These are phyloP conservation scores for Lactifluus hygrophoroides DNA, from an alignment of 768 basidiomycete species.

Conservation along the genomic window DNA sequence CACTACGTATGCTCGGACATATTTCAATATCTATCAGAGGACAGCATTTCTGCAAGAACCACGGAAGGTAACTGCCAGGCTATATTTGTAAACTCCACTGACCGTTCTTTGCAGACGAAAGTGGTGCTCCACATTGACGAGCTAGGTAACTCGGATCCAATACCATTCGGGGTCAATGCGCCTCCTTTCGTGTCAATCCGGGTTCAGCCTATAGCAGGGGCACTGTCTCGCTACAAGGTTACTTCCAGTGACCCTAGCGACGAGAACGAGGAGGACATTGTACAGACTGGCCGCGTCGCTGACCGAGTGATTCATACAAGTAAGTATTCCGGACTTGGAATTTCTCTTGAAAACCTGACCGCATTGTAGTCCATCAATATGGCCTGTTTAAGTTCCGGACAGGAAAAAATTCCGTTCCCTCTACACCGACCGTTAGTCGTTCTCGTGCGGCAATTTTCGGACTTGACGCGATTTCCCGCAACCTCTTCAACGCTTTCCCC, in stretches of 20 bases:
- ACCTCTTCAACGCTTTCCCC: slow-evolving; percentile 68
- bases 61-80: slow-evolving; percentile 55
- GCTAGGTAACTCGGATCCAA: slow-evolving; percentile 60
- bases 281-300: slow-evolving; percentile 66
- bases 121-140: slow-evolving; percentile 83
- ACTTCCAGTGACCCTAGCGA: slow-evolving; percentile 66
- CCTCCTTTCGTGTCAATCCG: slow-evolving; percentile 76
- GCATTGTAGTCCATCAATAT: slow-evolving; percentile 65
- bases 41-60: slow-evolving; percentile 68
- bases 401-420: slow-evolving; percentile 65
- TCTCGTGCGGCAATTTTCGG: slow-evolving; percentile 76
- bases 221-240: slow-evolving; percentile 71
- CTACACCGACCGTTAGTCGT: slow-evolving; percentile 78
- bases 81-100: background rate
- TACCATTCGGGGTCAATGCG: slow-evolving; percentile 62
- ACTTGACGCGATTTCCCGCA: slow-evolving; percentile 83
- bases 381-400: slow-evolving; percentile 86
- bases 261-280: slow-evolving; percentile 73
- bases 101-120: slow-evolving; percentile 51
- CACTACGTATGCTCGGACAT: slow-evolving; percentile 65
- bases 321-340: slow-evolving; percentile 31
- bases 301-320: slow-evolving; percentile 75
- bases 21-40: slow-evolving; percentile 82
- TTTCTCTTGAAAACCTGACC: slow-evolving; percentile 7
- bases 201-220: slow-evolving; percentile 77